phyloP scores from a whole-genome alignment of 768 basidiomycete species.

The Amanita molliuscula region DNA sequence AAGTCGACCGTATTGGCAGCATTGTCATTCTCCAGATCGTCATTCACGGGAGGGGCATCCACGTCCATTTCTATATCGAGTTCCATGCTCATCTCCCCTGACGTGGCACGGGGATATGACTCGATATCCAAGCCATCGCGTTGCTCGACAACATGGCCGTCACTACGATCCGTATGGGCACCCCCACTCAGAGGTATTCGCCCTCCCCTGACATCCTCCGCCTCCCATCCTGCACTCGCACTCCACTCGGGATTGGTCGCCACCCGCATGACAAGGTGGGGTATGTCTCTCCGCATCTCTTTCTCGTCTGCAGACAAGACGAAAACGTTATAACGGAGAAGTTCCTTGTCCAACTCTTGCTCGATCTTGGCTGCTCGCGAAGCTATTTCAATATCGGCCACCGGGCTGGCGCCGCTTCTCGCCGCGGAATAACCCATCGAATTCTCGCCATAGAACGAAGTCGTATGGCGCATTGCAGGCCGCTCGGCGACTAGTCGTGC shows the following conservation, averaged over 20 bases:
- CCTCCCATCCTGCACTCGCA: constrained; percentile 7
- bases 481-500: constrained; percentile 6
- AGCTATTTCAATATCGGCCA: background rate
- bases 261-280: constrained; percentile 43
- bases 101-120: constrained; percentile 14
- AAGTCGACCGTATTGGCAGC: constrained; percentile 65
- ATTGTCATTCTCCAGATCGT: background rate
- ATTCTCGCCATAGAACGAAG: constrained; percentile 1
- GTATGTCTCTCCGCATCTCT: constrained; percentile 31
- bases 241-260: constrained; percentile 23
- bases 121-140: constrained; percentile 14
- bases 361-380: background rate
- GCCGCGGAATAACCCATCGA: background rate
- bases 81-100: constrained; percentile 4
- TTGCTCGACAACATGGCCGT: constrained; percentile 26
- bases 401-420: background rate
- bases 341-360: constrained; percentile 14
- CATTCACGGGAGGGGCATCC: constrained; percentile 1
- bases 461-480: background rate
- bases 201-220: constrained; percentile 2
- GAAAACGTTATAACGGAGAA: constrained; percentile 65
- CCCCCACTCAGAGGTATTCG: constrained; percentile 9
- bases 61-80: constrained; percentile 14
- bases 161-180: constrained; percentile 31
- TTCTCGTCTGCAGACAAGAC: constrained; percentile 51